These are phyloP conservation scores for Pythium dissotocum DNA, from an alignment of 352 stramenopile genomes.

Conservation along the genomic window DNA sequence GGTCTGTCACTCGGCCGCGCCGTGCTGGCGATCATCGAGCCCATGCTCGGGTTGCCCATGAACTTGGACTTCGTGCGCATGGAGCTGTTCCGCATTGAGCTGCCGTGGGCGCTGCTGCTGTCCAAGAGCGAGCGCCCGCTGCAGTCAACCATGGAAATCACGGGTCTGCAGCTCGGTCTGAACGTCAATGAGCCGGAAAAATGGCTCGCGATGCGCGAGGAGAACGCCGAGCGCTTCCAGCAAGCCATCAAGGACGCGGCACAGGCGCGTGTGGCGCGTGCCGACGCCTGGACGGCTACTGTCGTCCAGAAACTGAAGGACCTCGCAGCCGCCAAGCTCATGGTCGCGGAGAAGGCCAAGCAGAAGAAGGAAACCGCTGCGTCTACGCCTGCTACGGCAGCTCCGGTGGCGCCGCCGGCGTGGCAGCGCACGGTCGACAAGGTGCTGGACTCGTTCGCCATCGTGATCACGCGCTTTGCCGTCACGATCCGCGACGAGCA, in stretches of 20 bases:
- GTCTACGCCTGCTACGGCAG: neutral
- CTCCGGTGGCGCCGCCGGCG: conserved; percentile 29
- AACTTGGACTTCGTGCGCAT: conserved; percentile 66
- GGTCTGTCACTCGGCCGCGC: conserved; percentile 48
- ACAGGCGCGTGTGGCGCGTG: conserved; percentile 43
- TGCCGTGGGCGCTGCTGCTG: conserved; percentile 42
- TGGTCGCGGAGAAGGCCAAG: conserved; percentile 31
- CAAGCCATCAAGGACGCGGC: conserved; percentile 60
- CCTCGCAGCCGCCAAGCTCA: conserved; percentile 37
- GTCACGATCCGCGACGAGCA: conserved; percentile 68
- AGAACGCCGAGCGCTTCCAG: conserved; percentile 61
- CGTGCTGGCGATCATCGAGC: conserved; percentile 56
- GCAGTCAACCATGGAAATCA: conserved; percentile 53
- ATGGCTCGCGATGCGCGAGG: conserved; percentile 71
- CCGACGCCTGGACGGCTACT: conserved; percentile 56
- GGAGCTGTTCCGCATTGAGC: conserved; percentile 47
- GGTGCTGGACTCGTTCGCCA: conserved; percentile 71
- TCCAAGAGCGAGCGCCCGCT: conserved; percentile 22
- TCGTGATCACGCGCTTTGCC: conserved; percentile 46
- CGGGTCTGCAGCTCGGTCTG: conserved; percentile 54
- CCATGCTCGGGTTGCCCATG: conserved; percentile 57
- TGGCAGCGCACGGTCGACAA: conserved; percentile 67
- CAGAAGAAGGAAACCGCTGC: neutral
- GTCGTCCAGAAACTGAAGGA: conserved; percentile 69
- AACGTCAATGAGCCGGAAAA: conserved; percentile 66